Percentiles rank a stretch among this genome's conserved stretches.
Evolutionary conservation across 2,329 filamentous ascomycete species (phyloP).

Genomic region (Penicillium freii): DNA sequence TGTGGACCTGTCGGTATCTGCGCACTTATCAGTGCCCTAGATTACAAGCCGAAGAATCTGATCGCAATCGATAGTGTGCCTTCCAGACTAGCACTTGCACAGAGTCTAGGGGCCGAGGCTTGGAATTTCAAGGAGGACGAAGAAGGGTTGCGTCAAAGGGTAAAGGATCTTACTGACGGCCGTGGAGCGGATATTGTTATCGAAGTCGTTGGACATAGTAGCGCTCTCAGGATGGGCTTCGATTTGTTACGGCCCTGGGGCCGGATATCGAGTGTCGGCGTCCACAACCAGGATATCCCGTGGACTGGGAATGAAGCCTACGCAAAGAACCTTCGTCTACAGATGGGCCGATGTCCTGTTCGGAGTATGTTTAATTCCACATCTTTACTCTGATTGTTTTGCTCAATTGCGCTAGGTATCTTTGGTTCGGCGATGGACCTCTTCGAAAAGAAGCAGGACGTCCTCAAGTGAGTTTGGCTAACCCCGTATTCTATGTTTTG

Average conservation of each 20-base stretch:
- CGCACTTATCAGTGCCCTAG: slow-evolving; percentile 70
- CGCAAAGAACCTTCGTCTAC: slow-evolving; percentile 66
- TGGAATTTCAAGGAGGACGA: slow-evolving; percentile 70
- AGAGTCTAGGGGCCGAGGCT: slow-evolving; percentile 71
- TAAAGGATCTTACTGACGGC: slow-evolving; percentile 71
- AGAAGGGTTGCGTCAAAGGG: slow-evolving; percentile 54
- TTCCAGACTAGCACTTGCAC: slow-evolving; percentile 68
- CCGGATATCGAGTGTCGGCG: slow-evolving; percentile 68
- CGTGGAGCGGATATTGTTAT: slow-evolving; percentile 81
- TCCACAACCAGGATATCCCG: slow-evolving; percentile 69
- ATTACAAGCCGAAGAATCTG: slow-evolving; percentile 68
- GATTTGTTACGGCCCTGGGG: slow-evolving; percentile 72
- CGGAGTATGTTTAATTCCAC: slow-evolving; percentile 22
- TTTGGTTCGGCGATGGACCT: slow-evolving; percentile 63
- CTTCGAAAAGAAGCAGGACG: slow-evolving; percentile 62
- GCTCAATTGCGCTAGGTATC: slow-evolving; percentile 39
- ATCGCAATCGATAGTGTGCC: slow-evolving; percentile 77
- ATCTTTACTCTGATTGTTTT: neutral
- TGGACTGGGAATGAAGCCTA: slow-evolving; percentile 63
- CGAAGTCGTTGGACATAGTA: slow-evolving; percentile 68
- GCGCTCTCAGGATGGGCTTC: slow-evolving; percentile 66
- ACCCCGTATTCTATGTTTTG: neutral
- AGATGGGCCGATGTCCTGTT: slow-evolving; percentile 75
- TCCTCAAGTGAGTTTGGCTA: slow-evolving; percentile 56
- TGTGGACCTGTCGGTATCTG: slow-evolving; percentile 82